Evolutionary conservation across 2,329 filamentous ascomycete species (phyloP).

Genomic region (Trichothecium sympodiale): DNA sequence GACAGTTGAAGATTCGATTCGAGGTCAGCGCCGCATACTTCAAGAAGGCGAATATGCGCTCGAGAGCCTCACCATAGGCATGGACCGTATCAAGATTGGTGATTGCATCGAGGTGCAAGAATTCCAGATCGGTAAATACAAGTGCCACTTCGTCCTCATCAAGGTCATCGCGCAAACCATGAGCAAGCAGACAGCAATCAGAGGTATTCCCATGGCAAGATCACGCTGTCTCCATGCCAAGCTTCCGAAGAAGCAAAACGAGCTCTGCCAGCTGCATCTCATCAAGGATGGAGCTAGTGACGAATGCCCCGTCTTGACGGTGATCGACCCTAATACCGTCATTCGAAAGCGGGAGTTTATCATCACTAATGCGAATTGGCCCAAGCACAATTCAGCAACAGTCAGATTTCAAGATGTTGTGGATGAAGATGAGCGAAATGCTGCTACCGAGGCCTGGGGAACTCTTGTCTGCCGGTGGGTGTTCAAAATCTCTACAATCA

Average conservation of each 20-base stretch:
- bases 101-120: conserved; percentile 17
- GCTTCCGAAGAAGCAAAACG: conserved; percentile 28
- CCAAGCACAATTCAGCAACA: conserved; percentile 18
- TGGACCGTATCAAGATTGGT: conserved; percentile 9
- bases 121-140: conserved; percentile 11
- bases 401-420: conserved; percentile 9
- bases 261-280: conserved; percentile 27
- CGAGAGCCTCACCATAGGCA: conserved; percentile 6
- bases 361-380: conserved; percentile 44
- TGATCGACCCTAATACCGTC: conserved; percentile 28
- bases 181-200: conserved; percentile 15
- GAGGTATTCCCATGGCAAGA: conserved; percentile 26
- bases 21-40: conserved; percentile 6
- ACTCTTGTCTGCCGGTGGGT: conserved; percentile 43
- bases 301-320: conserved; percentile 28
- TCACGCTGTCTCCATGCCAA: conserved; percentile 22
- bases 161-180: conserved; percentile 24
- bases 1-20: conserved; percentile 12
- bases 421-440: conserved; percentile 4
- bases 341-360: conserved; percentile 29
- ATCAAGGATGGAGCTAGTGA: conserved; percentile 25
- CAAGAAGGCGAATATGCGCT: conserved; percentile 12
- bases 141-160: conserved; percentile 28
- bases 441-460: conserved; percentile 16
- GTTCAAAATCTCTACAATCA: conserved; percentile 15